Percentiles rank a stretch among this genome's conserved stretches.
These are phyloP conservation scores for Trichophyton benhamiae DNA, from an alignment of 2,329 filamentous ascomycete genomes.

Conservation along the genomic window DNA sequence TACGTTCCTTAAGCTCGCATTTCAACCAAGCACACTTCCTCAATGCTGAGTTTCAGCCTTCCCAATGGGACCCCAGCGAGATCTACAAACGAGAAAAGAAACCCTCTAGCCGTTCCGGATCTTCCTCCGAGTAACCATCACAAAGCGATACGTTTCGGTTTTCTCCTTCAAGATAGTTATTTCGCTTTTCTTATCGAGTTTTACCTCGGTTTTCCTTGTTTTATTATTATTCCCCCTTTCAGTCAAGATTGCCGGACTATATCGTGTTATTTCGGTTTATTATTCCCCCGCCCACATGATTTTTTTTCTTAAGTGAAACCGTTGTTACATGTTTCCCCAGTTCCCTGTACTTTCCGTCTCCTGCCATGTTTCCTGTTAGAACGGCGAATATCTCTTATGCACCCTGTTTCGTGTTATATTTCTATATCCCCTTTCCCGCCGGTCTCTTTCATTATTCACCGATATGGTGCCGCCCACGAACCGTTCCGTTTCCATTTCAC, in stretches of 20 bases:
- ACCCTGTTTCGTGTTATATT: background rate
- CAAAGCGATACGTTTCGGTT: no score
- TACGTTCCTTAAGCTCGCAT: conserved; percentile 24
- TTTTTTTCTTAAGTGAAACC: background rate
- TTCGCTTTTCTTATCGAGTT: background rate
- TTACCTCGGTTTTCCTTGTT: background rate
- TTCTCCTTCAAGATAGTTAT: no score
- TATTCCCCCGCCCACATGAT: background rate
- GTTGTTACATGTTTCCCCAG: background rate
- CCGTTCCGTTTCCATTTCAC: background rate
- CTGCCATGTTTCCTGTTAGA: background rate
- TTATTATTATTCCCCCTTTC: background rate
- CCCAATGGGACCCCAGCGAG: conserved; percentile 34
- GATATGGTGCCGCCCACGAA: background rate
- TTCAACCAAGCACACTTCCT: conserved; percentile 37
- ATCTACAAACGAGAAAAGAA: conserved; percentile 17
- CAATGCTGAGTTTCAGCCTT: conserved; percentile 35
- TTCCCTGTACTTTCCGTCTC: background rate
- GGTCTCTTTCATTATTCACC: background rate
- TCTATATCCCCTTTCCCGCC: background rate
- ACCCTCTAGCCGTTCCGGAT: background rate
- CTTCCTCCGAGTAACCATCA: background rate
- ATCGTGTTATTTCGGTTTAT: background rate
- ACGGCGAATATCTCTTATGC: background rate
- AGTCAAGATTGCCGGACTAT: background rate